Conservation (phyloP, 73 alveolate genomes). For the Tetrahymena thermophila region DNA sequence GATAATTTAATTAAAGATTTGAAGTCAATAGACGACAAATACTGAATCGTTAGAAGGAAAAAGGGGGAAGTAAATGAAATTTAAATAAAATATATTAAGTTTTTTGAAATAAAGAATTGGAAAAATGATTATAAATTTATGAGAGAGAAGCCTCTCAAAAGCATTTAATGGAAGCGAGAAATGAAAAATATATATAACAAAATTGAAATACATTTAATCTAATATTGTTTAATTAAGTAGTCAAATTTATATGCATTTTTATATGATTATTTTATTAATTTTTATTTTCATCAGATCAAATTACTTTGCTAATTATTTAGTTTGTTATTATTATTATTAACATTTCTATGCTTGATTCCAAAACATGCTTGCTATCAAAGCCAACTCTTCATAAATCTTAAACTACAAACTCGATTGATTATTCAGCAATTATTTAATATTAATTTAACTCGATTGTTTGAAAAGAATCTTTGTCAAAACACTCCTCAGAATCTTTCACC, state of each 20-base stretch:
- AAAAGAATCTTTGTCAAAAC: not conserved
- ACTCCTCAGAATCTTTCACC: constrained; percentile 74
- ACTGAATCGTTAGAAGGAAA: not conserved
- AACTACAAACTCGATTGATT: not conserved
- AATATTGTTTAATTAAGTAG: not conserved
- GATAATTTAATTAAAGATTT: not conserved
- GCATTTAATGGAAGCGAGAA: not conserved
- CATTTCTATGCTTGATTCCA: not conserved
- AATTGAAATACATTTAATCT: not conserved
- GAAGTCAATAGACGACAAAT: not conserved
- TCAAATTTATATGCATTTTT: not conserved
- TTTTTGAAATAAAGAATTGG: not conserved
- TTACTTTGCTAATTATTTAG: not conserved
- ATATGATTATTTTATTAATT: not conserved
- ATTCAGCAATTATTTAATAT: not conserved
- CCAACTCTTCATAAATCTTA: not conserved
- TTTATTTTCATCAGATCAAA: not conserved
- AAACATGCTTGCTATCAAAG: not conserved
- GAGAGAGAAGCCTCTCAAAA: not conserved
- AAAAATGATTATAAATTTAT: not conserved
- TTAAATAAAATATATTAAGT: not conserved
- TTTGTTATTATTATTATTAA: not conserved
- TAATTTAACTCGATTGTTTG: not conserved
- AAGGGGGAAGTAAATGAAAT: not conserved
- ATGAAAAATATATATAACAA: not conserved